Conservation (phyloP, 306 rosid genomes). For the Dryas alaskensis region DNA sequence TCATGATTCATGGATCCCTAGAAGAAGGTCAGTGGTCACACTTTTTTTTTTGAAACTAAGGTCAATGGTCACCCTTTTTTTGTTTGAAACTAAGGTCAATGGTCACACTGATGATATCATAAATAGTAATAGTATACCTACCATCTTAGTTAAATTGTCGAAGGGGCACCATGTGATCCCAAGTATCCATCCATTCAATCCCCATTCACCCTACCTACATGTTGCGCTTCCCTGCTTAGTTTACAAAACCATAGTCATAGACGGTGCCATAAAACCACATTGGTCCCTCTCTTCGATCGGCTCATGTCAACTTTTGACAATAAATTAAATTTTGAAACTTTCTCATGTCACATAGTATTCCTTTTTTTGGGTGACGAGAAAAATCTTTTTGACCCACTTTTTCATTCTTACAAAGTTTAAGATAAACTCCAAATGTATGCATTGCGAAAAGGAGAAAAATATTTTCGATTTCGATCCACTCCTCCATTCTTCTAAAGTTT, state of each 20-base stretch:
- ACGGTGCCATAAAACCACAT: not conserved
- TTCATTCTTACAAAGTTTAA: too few species aligned
- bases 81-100: not conserved
- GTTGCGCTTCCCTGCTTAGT: constrained; percentile 17
- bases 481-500: too few species aligned
- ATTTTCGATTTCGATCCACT: too few species aligned
- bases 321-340: not conserved
- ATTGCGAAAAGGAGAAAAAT: too few species aligned
- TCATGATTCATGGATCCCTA: not conserved
- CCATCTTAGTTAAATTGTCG: constrained; percentile 33
- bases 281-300: not conserved
- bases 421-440: too few species aligned
- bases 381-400: too few species aligned
- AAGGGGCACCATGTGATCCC: constrained; percentile 28
- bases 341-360: too few species aligned
- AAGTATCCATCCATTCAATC: constrained; percentile 67
- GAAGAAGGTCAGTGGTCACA: constrained; percentile 17
- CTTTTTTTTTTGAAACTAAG: not conserved
- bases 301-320: too few species aligned
- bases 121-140: constrained; percentile 35
- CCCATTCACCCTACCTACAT: constrained; percentile 64
- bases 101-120: constrained; percentile 19
- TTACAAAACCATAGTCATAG: not conserved
- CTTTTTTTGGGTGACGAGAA: too few species aligned
- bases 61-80: constrained; percentile 13